Conservation (phyloP, 2,329 filamentous ascomycete genomes). For the Zymoseptoria crescenta region DNA sequence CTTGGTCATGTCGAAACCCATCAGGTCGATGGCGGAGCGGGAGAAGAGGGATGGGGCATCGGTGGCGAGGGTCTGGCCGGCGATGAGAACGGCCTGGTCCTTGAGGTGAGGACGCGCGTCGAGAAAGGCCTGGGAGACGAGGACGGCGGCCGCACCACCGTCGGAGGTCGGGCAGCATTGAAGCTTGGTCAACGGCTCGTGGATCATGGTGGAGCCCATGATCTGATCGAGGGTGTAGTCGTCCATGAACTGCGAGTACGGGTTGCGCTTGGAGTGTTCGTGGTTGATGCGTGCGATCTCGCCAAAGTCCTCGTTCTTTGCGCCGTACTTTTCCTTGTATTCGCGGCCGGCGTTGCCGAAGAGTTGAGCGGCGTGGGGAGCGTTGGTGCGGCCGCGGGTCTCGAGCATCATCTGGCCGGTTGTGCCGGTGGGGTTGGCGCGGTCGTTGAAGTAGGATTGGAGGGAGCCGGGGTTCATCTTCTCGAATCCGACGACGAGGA, state of each 20-base stretch:
- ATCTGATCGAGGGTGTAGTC: constrained; percentile 85
- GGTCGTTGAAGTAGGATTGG: constrained; percentile 73
- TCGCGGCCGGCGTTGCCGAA: constrained; percentile 94
- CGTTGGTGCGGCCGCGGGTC: constrained; percentile 20
- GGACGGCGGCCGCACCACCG: constrained; percentile 76
- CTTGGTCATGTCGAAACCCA: constrained; percentile 79
- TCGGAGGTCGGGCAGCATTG: constrained; percentile 97
- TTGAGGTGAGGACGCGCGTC: constrained; percentile 74
- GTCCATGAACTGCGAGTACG: constrained; percentile 94
- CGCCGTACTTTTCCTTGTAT: constrained; percentile 89
- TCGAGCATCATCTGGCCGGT: constrained; percentile 53
- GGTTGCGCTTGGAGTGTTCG: constrained; percentile 82
- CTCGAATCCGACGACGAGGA: constrained; percentile 89
- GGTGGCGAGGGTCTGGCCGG: constrained; percentile 77
- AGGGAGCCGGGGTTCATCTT: constrained; percentile 92
- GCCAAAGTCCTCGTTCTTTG: constrained; percentile 76
- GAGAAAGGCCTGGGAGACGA: constrained; percentile 84
- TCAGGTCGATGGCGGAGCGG: constrained; percentile 71
- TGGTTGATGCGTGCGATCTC: constrained; percentile 94
- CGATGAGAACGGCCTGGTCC: constrained; percentile 75
- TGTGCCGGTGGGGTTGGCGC: constrained; percentile 69
- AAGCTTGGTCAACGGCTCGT: constrained; percentile 87
- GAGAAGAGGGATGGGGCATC: constrained; percentile 76
- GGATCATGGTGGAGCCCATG: constrained; percentile 65
- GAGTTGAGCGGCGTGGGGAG: constrained; percentile 52